phyloP scores from a whole-genome alignment of 768 basidiomycete genomes.

The Serendipita sp. region DNA sequence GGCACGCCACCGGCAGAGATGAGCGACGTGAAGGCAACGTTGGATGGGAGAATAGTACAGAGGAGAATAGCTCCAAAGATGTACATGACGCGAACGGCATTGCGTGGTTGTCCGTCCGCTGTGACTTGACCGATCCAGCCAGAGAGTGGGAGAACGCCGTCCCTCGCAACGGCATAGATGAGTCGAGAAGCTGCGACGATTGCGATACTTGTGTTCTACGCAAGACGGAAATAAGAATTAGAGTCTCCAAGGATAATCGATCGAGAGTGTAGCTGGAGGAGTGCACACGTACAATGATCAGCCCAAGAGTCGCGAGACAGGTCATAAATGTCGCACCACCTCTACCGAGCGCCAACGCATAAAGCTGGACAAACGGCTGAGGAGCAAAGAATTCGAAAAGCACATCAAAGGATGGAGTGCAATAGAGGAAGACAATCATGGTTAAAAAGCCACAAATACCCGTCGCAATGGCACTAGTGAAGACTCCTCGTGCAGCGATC shows the following conservation, averaged over 20 bases:
- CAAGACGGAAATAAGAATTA: not conserved
- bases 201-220: slow-evolving; percentile 69
- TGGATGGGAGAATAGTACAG: slow-evolving; percentile 80
- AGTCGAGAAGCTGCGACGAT: slow-evolving; percentile 81
- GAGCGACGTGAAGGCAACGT: slow-evolving; percentile 84
- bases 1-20: slow-evolving; percentile 69
- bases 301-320: slow-evolving; percentile 62
- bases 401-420: slow-evolving; percentile 60
- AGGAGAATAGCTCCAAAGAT: slow-evolving; percentile 57
- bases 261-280: not conserved
- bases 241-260: not conserved
- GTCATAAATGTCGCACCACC: slow-evolving; percentile 80
- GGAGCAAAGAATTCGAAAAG: slow-evolving; percentile 67
- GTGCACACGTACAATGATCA: slow-evolving; percentile 50
- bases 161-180: slow-evolving; percentile 86
- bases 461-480: slow-evolving; percentile 61
- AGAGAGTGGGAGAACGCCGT: slow-evolving; percentile 76
- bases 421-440: slow-evolving; percentile 70
- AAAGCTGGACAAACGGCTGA: slow-evolving; percentile 83
- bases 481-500: slow-evolving; percentile 67
- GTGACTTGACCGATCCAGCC: slow-evolving; percentile 70
- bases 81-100: slow-evolving; percentile 80
- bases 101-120: slow-evolving; percentile 52
- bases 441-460: slow-evolving; percentile 67
- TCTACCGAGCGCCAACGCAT: slow-evolving; percentile 67